Percentiles rank a stretch among this genome's conserved stretches.
These are phyloP conservation scores for Noccaea caerulescens DNA, from an alignment of 345 rosid genomes.

Conservation along the genomic window DNA sequence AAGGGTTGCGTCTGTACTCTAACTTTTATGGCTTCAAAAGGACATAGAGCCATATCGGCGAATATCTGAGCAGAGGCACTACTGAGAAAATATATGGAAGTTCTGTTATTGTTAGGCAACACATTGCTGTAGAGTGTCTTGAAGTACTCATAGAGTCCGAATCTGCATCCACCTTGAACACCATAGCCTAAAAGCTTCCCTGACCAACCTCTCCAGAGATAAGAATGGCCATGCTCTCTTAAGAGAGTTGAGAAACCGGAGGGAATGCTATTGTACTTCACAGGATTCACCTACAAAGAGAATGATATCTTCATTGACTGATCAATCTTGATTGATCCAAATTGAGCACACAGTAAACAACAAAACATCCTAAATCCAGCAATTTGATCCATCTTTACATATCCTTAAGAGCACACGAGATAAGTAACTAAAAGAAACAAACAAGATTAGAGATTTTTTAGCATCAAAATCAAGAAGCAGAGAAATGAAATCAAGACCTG, in stretches of 20 bases:
- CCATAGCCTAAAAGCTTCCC: conserved; percentile 67
- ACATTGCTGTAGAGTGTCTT: conserved; percentile 57
- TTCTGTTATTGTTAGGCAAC: conserved; percentile 49
- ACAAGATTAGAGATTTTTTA: not conserved
- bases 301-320: conserved; percentile 6
- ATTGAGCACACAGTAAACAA: not conserved
- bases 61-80: conserved; percentile 71
- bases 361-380: not conserved
- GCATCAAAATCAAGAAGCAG: conserved; percentile 25
- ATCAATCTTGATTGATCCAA: conserved; percentile 6
- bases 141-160: conserved; percentile 63
- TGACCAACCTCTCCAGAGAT: conserved; percentile 72
- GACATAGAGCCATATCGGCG: conserved; percentile 62
- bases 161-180: conserved; percentile 69
- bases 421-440: too few species aligned
- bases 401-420: not conserved
- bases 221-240: conserved; percentile 57
- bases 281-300: conserved; percentile 55
- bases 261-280: conserved; percentile 55
- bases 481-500: conserved; percentile 47
- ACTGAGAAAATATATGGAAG: conserved; percentile 61
- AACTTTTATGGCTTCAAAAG: conserved; percentile 69
- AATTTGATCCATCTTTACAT: conserved; percentile 13
- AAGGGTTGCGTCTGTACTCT: conserved; percentile 62
- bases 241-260: conserved; percentile 53